Conservation (phyloP, 1,139 yeast species). For the Yamadazyma triangularis region DNA sequence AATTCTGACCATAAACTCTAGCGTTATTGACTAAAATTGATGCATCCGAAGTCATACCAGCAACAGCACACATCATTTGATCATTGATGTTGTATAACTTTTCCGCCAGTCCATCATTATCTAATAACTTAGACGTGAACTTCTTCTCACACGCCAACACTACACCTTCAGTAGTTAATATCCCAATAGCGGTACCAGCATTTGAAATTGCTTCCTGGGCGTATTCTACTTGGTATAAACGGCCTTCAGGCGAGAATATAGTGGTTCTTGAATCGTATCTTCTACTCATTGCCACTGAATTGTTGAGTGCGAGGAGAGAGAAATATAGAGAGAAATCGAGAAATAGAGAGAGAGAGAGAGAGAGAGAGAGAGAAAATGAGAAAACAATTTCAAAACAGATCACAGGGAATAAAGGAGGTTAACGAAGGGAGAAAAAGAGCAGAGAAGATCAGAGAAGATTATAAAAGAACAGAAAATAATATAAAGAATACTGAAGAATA, state of each 20-base stretch:
- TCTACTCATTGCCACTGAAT: conserved; percentile 39
- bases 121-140: conserved; percentile 85
- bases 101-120: conserved; percentile 91
- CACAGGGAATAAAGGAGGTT: no score
- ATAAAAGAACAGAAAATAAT: no score
- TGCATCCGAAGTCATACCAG: conserved; percentile 98
- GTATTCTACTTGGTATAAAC: conserved; percentile 92
- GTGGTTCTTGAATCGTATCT: conserved; percentile 94
- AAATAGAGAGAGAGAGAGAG: no score
- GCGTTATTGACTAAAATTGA: conserved; percentile 85
- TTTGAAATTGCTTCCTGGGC: conserved; percentile 97
- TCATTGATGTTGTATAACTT: conserved; percentile 82
- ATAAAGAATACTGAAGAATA: no score
- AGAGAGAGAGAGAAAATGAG: no score
- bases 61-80: conserved; percentile 89
- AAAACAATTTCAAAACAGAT: no score
- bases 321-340: no score
- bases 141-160: conserved; percentile 96
- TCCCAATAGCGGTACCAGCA: conserved; percentile 97
- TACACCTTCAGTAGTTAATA: conserved; percentile 87
- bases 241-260: conserved; percentile 97
- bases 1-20: conserved; percentile 79
- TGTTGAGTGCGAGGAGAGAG: no score
- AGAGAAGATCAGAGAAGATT: no score
- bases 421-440: no score